A percentile compares a stretch with the other conserved stretches of the same genome.
phyloP scores from a whole-genome alignment of 2,329 filamentous ascomycete genomes.

The Periconia macrospinosa region DNA sequence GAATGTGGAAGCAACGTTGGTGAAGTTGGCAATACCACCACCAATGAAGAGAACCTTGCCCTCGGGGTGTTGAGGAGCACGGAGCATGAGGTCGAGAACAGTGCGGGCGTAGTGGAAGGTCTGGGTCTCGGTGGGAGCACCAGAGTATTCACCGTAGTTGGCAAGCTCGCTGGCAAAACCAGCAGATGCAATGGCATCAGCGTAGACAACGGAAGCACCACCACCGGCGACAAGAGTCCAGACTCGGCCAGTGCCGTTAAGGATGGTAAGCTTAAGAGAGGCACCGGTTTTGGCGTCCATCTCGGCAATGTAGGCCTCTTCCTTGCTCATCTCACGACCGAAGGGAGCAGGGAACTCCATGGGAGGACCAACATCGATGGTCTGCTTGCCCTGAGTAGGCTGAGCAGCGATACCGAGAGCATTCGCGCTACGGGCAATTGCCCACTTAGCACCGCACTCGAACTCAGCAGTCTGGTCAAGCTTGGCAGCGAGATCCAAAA shows the following conservation, averaged over 20 bases:
- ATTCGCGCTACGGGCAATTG: conserved; percentile 85
- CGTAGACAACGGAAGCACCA: conserved; percentile 99
- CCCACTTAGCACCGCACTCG: conserved; percentile 99
- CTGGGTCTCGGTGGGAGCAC: conserved; percentile 97
- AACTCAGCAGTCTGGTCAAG: conserved; percentile 99
- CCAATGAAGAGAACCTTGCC: conserved; percentile 99
- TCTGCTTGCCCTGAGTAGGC: conserved; percentile 73
- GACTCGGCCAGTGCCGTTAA: conserved; percentile 88
- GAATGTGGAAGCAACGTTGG: conserved; percentile 98
- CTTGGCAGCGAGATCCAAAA: conserved; percentile 98
- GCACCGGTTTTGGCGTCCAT: conserved; percentile 99
- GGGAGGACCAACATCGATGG: conserved; percentile 91
- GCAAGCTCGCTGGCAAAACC: conserved; percentile 95
- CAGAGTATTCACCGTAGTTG: conserved; percentile 99
- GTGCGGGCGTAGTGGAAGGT: conserved; percentile 99
- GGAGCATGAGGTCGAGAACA: conserved; percentile 95
- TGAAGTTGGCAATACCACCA: conserved; percentile 99
- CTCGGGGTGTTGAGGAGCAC: conserved; percentile 78
- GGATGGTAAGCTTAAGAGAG: conserved; percentile 95
- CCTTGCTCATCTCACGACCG: conserved; percentile 96
- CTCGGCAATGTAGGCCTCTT: conserved; percentile 98
- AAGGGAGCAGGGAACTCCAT: conserved; percentile 99
- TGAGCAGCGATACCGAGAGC: conserved; percentile 78
- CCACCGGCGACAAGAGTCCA: conserved; percentile 99
- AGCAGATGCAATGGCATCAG: conserved; percentile 94